Conservation (phyloP, 2,329 filamentous ascomycete genomes). For the Venturia oleaginea region DNA sequence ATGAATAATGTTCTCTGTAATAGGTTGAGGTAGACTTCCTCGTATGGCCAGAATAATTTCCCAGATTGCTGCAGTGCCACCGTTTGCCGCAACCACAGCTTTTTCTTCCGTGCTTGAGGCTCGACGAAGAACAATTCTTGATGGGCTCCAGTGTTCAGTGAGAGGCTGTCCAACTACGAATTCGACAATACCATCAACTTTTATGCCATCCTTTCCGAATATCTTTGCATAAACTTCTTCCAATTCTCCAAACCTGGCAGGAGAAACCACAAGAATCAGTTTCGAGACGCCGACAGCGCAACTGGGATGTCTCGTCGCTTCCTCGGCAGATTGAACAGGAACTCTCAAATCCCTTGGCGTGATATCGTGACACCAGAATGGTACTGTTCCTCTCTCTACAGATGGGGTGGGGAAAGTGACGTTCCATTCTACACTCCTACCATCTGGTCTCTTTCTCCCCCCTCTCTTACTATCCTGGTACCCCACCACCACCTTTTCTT, state of each 20-base stretch:
- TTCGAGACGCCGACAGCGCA: slow-evolving; percentile 38
- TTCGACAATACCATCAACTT: not conserved
- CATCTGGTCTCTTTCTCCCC: slow-evolving; percentile 47
- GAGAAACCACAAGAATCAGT: slow-evolving; percentile 20
- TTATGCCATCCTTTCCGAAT: not conserved
- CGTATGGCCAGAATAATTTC: not conserved
- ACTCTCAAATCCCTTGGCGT: slow-evolving; percentile 49
- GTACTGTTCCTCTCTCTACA: slow-evolving; percentile 42
- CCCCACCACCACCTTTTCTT: slow-evolving; percentile 20
- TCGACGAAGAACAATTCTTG: not conserved
- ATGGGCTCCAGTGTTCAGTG: too few relatives aligned
- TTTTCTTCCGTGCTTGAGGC: not conserved
- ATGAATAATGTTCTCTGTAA: not conserved
- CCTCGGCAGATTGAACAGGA: slow-evolving; percentile 31
- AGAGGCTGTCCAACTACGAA: not conserved
- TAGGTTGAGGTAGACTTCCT: not conserved
- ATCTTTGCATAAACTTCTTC: not conserved
- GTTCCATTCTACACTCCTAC: slow-evolving; percentile 49
- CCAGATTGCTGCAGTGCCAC: not conserved
- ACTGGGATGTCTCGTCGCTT: slow-evolving; percentile 40
- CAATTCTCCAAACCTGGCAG: not conserved
- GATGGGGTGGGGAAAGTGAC: slow-evolving; percentile 39
- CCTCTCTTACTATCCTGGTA: slow-evolving; percentile 45
- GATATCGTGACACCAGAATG: slow-evolving; percentile 53
- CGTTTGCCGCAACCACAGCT: not conserved